Percentiles rank a stretch among this genome's conserved stretches.
Conservation (phyloP, 2,329 filamentous ascomycete species). For the Aureobasidium lini region DNA sequence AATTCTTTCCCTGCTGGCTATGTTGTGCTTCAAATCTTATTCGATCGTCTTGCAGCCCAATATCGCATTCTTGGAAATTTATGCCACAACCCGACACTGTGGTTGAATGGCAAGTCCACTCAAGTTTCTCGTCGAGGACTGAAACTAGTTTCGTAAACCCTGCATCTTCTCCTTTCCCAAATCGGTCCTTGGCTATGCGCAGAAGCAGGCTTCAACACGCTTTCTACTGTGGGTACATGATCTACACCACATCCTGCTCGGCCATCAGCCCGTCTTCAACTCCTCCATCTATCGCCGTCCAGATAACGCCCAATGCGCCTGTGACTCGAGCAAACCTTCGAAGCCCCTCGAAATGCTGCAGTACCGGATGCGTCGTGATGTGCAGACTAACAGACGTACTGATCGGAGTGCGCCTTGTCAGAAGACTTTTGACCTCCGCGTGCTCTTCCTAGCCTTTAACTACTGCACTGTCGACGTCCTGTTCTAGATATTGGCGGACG, state of each 20-base stretch:
- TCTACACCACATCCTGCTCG: not conserved
- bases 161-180: not conserved
- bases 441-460: not conserved
- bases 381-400: not conserved
- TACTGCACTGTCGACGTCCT: not conserved
- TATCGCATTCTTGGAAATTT: not conserved
- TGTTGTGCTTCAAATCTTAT: not conserved
- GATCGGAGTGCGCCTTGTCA: not conserved
- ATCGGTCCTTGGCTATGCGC: not conserved
- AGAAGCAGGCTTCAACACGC: not conserved
- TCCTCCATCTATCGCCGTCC: not conserved
- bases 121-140: not conserved
- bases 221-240: slow-evolving; percentile 9
- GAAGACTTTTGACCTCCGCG: not conserved
- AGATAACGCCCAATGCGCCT: not conserved
- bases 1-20: not conserved
- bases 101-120: not conserved
- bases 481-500: not conserved
- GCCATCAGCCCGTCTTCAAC: not conserved
- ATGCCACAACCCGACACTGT: not conserved
- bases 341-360: not conserved
- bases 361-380: not conserved
- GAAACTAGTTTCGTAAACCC: not conserved
- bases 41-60: not conserved
- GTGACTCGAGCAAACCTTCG: not conserved